phyloP scores from a whole-genome alignment of 2,329 filamentous ascomycete species.

The Paracamarosporium sp. region DNA sequence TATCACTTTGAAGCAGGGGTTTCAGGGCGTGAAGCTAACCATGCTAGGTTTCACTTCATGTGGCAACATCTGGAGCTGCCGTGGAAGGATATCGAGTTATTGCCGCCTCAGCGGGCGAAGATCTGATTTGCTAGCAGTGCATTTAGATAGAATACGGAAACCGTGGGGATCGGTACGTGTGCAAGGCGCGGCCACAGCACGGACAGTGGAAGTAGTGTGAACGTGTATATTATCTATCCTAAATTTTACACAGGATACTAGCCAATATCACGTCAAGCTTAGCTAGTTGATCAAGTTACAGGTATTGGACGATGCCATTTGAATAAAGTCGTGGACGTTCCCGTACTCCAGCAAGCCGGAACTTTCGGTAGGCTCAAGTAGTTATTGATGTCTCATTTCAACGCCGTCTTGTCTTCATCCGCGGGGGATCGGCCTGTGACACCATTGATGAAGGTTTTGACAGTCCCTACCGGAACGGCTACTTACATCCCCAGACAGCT shows the following conservation, averaged over 20 bases:
- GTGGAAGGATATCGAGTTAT: conserved; percentile 61
- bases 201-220: background rate
- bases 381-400: conserved; percentile 9
- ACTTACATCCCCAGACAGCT: conserved; percentile 23
- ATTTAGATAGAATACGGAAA: background rate
- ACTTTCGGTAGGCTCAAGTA: too few relatives aligned
- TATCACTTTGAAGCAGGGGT: conserved; percentile 22
- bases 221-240: background rate
- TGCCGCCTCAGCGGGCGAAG: conserved; percentile 39
- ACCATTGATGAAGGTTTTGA: conserved; percentile 19
- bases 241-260: too few relatives aligned
- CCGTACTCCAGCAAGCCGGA: too few relatives aligned
- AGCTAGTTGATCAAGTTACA: too few relatives aligned
- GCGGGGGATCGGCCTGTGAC: conserved; percentile 15
- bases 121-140: conserved; percentile 23
- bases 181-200: background rate
- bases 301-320: too few relatives aligned
- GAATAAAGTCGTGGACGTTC: too few relatives aligned
- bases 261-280: too few relatives aligned
- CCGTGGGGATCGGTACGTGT: background rate
- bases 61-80: conserved; percentile 70
- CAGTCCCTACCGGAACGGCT: conserved; percentile 22
- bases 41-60: conserved; percentile 68
- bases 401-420: conserved; percentile 4
- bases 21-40: conserved; percentile 16